Evolutionary conservation across 805 yeast species (phyloP), one percentile per base, ranked within the genome.

Genomic region (Candida succiphila): DNA sequence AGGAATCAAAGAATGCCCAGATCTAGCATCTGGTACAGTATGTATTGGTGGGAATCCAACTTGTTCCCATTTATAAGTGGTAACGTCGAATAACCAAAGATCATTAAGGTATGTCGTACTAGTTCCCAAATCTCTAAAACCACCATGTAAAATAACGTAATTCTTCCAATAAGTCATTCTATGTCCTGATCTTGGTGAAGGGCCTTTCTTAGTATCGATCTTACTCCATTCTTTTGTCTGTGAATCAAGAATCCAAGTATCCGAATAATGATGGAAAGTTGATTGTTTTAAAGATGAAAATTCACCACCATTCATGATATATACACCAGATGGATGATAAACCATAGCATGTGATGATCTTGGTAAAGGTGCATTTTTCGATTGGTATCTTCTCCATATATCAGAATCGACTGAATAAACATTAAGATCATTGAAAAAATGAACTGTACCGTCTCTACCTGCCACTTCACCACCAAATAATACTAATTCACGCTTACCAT

Each of bases 241-340:
- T 2, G 88, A 72, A 48, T 92, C 97, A 38, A 89, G 62, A 30
- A 89, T 67, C 98, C 98, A 89, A 4, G 96, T 81, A 51, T 89
- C 98, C 14, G 95, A 89, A 54, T 85, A 89, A 57, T 89, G 98
- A 54, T 92, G 92, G 57, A 89, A 89, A 0, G 96, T 86, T 32
- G 85, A 75, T 55, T 89, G 98, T 48, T 89, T 89, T 4, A 97
- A 97, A 13, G 95, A 83, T 2, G 96, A 84, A 47, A 92, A 89
- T 58, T 89, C 98, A 48, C 98, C 98, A 32, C 97, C 98, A 60
- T 86, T 92, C 65, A 89, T 58, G 38, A 89, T 54, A 19, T 85
- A 70, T 2, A 88, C 63, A 9, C 97, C 97, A 2, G 87, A 75
- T 1, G 96, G 95, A 56, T 89, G 97, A 1, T 84, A 79, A 40